These are phyloP conservation scores for Solanum paucissectum DNA, from an alignment of 257 asterid genomes.

Conservation along the genomic window DNA sequence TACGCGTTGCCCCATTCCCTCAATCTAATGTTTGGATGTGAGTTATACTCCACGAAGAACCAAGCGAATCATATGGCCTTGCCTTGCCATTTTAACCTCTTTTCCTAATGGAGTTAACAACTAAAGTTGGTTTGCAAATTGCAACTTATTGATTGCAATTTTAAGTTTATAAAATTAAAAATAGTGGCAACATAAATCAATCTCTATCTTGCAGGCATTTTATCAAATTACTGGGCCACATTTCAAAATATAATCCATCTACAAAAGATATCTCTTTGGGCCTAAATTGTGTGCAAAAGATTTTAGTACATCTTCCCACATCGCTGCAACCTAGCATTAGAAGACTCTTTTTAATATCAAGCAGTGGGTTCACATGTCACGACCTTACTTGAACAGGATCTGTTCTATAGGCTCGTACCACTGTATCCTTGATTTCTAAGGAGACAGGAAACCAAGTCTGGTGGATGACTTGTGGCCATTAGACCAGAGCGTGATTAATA, in stretches of 20 bases:
- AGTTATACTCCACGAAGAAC: neutral
- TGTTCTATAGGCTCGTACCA: neutral
- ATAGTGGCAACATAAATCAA: neutral
- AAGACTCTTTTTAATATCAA: neutral
- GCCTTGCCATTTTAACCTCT: neutral
- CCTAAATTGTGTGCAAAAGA: too few relatives aligned
- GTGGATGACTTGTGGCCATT: neutral
- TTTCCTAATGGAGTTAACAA: too few relatives aligned
- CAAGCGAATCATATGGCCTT: neutral
- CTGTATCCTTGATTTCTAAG: neutral
- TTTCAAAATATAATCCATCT: too few relatives aligned
- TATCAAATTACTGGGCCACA: neutral
- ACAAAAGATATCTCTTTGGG: too few relatives aligned
- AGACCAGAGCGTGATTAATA: neutral
- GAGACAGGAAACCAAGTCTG: neutral
- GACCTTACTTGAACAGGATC: neutral
- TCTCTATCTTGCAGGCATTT: neutral
- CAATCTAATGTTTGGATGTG: neutral
- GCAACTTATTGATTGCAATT: neutral
- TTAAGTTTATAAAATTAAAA: neutral
- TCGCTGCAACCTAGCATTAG: neutral
- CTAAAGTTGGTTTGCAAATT: too few relatives aligned
- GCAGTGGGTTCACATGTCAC: accelerated
- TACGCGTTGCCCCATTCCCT: neutral
- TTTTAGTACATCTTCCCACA: neutral